phyloP scores from a whole-genome alignment of 2,329 filamentous ascomycete species.

The Colletotrichum sp. region DNA sequence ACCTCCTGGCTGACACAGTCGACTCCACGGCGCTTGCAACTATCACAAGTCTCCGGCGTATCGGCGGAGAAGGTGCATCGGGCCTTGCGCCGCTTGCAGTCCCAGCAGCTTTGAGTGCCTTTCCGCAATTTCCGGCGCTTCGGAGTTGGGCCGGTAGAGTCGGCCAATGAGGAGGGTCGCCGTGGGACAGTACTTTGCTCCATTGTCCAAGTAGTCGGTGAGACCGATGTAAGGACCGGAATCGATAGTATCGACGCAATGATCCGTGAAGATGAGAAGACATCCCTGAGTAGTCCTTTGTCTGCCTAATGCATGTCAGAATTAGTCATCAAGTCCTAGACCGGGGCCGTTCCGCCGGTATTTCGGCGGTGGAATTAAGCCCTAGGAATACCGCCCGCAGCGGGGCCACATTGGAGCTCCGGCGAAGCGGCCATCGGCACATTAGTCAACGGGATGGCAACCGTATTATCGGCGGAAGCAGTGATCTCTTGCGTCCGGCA shows the following conservation, averaged over 20 bases:
- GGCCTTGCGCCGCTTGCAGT: constrained; percentile 16
- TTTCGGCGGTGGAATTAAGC: neutral
- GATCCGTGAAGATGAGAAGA: neutral
- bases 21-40: constrained; percentile 47
- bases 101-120: constrained; percentile 18
- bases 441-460: neutral
- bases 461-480: neutral
- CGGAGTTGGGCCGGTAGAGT: neutral
- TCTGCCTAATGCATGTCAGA: neutral
- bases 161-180: neutral
- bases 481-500: neutral
- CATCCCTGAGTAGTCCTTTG: neutral
- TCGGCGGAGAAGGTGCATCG: neutral
- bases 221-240: neutral
- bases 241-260: neutral
- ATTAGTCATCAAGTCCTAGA: constrained; percentile 3
- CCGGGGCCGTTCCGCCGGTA: neutral
- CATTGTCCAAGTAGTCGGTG: neutral
- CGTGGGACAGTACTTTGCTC: neutral
- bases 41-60: neutral
- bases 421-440: neutral
- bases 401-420: neutral
- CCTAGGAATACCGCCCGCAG: neutral
- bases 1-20: constrained; percentile 48
- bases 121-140: constrained; percentile 17